These are phyloP conservation scores for Nothophaeocryptopus gaeumannii DNA, from an alignment of 2,329 filamentous ascomycete genomes.

Conservation along the genomic window DNA sequence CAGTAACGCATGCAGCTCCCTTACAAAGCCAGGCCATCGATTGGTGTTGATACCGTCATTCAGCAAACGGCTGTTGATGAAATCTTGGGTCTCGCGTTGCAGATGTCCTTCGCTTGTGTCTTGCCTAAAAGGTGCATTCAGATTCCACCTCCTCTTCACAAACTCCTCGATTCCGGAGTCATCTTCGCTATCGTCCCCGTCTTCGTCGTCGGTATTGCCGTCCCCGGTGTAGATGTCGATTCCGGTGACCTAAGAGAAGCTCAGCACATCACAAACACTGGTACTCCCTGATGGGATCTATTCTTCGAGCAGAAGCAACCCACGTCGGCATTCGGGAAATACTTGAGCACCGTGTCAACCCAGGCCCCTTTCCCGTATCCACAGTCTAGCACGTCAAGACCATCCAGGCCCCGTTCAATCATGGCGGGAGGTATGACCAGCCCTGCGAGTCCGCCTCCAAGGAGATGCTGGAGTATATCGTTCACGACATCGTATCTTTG, in stretches of 20 bases:
- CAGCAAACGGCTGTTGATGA: slow-evolving; percentile 76
- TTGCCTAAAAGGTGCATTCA: slow-evolving; percentile 33
- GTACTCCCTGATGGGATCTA: no score
- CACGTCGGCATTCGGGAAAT: slow-evolving; percentile 11
- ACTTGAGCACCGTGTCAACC: slow-evolving; percentile 38
- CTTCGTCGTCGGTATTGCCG: slow-evolving; percentile 24
- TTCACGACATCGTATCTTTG: slow-evolving; percentile 30
- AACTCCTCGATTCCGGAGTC: slow-evolving; percentile 26
- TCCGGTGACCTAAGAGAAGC: slow-evolving; percentile 27
- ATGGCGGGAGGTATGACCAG: slow-evolving; percentile 19
- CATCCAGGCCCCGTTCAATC: slow-evolving; percentile 22
- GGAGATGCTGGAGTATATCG: slow-evolving; percentile 26
- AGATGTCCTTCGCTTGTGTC: slow-evolving; percentile 23
- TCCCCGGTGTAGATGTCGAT: slow-evolving; percentile 34
- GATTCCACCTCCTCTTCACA: slow-evolving; percentile 33
- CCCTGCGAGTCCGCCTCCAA: slow-evolving; percentile 17
- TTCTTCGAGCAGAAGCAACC: not conserved
- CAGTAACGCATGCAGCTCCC: slow-evolving; percentile 70
- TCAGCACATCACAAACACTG: no score
- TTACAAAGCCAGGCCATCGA: slow-evolving; percentile 73
- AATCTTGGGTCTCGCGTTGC: slow-evolving; percentile 62
- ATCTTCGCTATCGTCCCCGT: slow-evolving; percentile 22
- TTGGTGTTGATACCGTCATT: slow-evolving; percentile 67
- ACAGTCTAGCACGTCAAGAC: slow-evolving; percentile 34
- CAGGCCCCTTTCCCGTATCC: slow-evolving; percentile 35